Percentiles rank a stretch among this genome's conserved stretches.
Conservation (phyloP, 2,329 filamentous ascomycete species). For the Aspergillus hortae region DNA sequence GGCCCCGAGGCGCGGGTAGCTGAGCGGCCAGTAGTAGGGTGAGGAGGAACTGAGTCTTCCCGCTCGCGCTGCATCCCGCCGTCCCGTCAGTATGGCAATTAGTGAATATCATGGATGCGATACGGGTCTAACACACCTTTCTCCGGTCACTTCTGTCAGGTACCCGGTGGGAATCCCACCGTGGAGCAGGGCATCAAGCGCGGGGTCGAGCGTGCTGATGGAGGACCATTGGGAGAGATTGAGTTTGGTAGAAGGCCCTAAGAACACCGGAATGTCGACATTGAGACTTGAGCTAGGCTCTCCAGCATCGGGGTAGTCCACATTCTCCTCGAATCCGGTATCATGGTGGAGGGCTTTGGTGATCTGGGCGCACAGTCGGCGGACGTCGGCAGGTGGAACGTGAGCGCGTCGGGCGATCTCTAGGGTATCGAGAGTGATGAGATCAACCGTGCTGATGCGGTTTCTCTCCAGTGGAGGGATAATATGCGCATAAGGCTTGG, state of each 20-base stretch:
- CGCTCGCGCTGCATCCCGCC: constrained; percentile 61
- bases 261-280: constrained; percentile 16
- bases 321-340: constrained; percentile 41
- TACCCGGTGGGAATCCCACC: constrained; percentile 79
- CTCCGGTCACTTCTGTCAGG: constrained; percentile 85
- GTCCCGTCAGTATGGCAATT: no score
- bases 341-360: constrained; percentile 65
- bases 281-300: constrained; percentile 22
- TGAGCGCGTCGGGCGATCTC: constrained; percentile 84
- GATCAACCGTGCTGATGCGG: constrained; percentile 72
- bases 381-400: constrained; percentile 75
- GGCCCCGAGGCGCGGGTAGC: constrained; percentile 68
- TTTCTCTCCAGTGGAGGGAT: constrained; percentile 76
- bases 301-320: constrained; percentile 3
- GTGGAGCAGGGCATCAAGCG: constrained; percentile 66
- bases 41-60: constrained; percentile 92
- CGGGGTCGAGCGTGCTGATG: constrained; percentile 77
- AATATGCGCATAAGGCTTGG: constrained; percentile 67
- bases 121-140: constrained; percentile 57
- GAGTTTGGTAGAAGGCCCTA: constrained; percentile 25
- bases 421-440: constrained; percentile 76
- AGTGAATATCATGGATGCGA: background rate
- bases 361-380: constrained; percentile 66
- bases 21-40: constrained; percentile 80
- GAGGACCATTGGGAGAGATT: constrained; percentile 46